Evolutionary conservation across 306 rosid genomes (phyloP), one percentile per base, ranked within the genome.

Genomic region (Rosa rugosa): DNA sequence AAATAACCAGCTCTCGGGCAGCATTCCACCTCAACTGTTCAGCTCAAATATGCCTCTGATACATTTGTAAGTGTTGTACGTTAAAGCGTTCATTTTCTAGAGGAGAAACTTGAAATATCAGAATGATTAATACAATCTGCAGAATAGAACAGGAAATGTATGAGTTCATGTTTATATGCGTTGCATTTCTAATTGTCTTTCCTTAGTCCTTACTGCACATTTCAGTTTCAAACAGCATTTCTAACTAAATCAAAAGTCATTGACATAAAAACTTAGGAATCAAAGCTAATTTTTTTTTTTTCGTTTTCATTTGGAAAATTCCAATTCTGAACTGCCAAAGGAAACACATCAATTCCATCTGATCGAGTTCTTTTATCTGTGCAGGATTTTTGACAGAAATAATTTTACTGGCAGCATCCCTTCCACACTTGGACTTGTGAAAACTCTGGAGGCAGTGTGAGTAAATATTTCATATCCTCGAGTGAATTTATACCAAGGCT

Each of bases 371-470:
- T 31, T 23, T 57, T 51, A 36, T 46, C 0, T 31, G 20, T 23
- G 83, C 96, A 93, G 94, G 82, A 89, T 92, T 73, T 86, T 91
- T 10, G 94, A 91, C 47, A 17, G 18, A 40, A 93, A 93, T 78
- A 2, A 70, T 12, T 78, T 93, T 40, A 83, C 18, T 34, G 94
- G 98, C 6, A 66, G 38, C 69, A 88, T 93, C 66, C 98, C 94
- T 53, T 69, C 80, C 27, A 86, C 94, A 45, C 76, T 91, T 53
- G 90, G 88, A 78, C 89, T 79, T 57, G 93, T 89, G 72, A 42
- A 59, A 77, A 41, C 31, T 60, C 80, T 89, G 72, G 83, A 68
- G 83, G 88, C 89, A 80, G 71, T 93, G 97, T 93, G 80, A 93
- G 98, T 91, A 50, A 70, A 85, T 66, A 69, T 47, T 82, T 66